Evolutionary conservation across 352 stramenopile species (phyloP).

Genomic region (Aphanomyces cochlioides): DNA sequence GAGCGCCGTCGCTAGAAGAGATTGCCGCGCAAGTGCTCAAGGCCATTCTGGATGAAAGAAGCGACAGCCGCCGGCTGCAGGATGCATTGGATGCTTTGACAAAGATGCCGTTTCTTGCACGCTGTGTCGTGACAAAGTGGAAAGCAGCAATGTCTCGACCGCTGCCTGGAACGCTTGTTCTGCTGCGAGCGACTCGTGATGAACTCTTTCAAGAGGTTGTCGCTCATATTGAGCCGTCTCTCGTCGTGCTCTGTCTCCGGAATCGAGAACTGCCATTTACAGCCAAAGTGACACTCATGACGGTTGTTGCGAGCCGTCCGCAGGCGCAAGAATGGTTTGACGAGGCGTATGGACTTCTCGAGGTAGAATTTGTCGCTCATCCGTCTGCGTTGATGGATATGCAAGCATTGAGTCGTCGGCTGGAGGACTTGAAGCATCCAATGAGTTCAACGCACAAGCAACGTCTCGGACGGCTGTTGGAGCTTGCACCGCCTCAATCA

Average conservation of each 20-base stretch:
- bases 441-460: neutral
- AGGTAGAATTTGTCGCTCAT: conserved; percentile 2
- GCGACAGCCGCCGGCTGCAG: neutral
- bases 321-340: neutral
- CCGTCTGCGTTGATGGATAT: conserved; percentile 12
- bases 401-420: neutral
- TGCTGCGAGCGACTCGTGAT: conserved; percentile 9
- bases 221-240: neutral
- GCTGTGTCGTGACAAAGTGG: neutral
- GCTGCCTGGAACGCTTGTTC: neutral
- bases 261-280: neutral
- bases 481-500: neutral
- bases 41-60: neutral
- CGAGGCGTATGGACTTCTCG: conserved; percentile 8
- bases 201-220: conserved; percentile 12
- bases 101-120: conserved; percentile 4
- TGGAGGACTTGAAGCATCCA: neutral
- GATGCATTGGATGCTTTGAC: conserved; percentile 3
- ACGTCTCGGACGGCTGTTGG: neutral
- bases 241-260: neutral
- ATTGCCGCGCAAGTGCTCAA: neutral
- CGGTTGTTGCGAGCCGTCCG: neutral
- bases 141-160: neutral
- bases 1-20: neutral
- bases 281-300: neutral